These are phyloP conservation scores for Fusarium humuli DNA, from an alignment of 2,329 filamentous ascomycete species.

Conservation along the genomic window DNA sequence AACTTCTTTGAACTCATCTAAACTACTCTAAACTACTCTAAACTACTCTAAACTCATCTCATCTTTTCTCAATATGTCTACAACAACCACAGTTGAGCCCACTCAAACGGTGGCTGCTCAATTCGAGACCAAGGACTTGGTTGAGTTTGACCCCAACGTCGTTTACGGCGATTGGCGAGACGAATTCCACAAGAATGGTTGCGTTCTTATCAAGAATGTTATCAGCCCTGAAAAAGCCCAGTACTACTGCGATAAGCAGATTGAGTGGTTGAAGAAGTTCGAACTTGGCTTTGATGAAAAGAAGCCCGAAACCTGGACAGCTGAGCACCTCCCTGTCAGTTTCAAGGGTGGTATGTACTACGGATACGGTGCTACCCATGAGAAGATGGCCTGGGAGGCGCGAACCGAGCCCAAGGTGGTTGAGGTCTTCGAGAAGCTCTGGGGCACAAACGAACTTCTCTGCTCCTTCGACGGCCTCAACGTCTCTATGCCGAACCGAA, in stretches of 20 bases:
- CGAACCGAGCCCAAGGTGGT: conserved; percentile 61
- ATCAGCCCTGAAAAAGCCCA: conserved; percentile 38
- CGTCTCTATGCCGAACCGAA: conserved; percentile 57
- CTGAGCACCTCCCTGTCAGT: conserved; percentile 38
- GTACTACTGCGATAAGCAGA: conserved; percentile 43
- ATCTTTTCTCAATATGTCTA: conserved; percentile 17
- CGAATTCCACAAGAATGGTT: conserved; percentile 42
- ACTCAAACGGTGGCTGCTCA: conserved; percentile 37
- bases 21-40: not conserved
- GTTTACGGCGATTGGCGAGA: conserved; percentile 42
- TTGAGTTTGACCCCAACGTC: conserved; percentile 35
- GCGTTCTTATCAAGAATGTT: conserved; percentile 43
- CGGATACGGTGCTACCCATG: conserved; percentile 60
- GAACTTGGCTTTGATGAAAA: conserved; percentile 42
- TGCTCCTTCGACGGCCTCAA: conserved; percentile 57
- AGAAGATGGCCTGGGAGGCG: conserved; percentile 62
- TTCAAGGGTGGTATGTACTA: conserved; percentile 60
- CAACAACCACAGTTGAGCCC: conserved; percentile 25
- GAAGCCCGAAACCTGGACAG: conserved; percentile 35
- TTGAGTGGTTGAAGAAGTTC: conserved; percentile 43
- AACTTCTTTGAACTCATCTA: not conserved
- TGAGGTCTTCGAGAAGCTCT: conserved; percentile 59
- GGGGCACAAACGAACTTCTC: conserved; percentile 58
- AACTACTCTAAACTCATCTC: too few species aligned
- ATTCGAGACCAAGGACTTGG: conserved; percentile 41